Evolutionary conservation across 2,329 filamentous ascomycete genomes (phyloP).

Genomic region (Xylariaceae sp.): DNA sequence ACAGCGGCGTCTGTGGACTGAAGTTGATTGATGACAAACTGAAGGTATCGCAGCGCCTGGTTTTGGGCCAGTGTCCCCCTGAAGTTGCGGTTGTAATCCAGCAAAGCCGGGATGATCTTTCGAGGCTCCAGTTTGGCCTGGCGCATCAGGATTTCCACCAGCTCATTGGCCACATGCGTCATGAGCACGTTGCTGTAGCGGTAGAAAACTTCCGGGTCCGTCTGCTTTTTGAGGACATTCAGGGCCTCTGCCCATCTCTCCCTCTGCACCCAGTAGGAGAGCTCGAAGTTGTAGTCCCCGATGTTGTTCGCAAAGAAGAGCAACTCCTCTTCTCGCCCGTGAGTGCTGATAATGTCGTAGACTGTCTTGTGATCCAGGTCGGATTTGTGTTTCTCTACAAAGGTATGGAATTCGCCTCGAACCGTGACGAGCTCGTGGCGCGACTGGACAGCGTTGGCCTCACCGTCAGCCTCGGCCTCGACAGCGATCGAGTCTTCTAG

Average conservation of each 20-base stretch:
- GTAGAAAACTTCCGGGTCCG: conserved; percentile 88
- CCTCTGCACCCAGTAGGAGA: conserved; percentile 95
- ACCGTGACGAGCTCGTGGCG: conserved; percentile 65
- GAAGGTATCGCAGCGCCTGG: conserved; percentile 88
- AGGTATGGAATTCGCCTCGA: conserved; percentile 79
- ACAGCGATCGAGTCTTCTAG: conserved; percentile 92
- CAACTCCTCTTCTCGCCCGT: conserved; percentile 88
- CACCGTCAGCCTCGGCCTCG: conserved; percentile 73
- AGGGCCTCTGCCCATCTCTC: conserved; percentile 88
- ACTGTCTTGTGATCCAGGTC: conserved; percentile 88
- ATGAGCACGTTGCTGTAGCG: conserved; percentile 96
- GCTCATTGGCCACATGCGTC: conserved; percentile 74
- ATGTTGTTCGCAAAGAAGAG: conserved; percentile 84
- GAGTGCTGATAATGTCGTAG: conserved; percentile 93
- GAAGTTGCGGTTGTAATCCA: conserved; percentile 84
- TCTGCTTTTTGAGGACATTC: conserved; percentile 86
- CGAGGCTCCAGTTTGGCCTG: conserved; percentile 79
- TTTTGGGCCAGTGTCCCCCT: conserved; percentile 67
- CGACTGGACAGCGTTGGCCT: conserved; percentile 63
- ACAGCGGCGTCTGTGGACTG: conserved; percentile 77
- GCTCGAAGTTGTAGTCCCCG: conserved; percentile 88
- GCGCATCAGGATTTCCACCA: conserved; percentile 94
- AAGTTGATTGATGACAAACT: conserved; percentile 85
- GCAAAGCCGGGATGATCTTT: conserved; percentile 83
- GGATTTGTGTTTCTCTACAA: conserved; percentile 75